Evolutionary conservation across 495 filamentous ascomycete species (phyloP).

Genomic region (Hypoxylon rickii): DNA sequence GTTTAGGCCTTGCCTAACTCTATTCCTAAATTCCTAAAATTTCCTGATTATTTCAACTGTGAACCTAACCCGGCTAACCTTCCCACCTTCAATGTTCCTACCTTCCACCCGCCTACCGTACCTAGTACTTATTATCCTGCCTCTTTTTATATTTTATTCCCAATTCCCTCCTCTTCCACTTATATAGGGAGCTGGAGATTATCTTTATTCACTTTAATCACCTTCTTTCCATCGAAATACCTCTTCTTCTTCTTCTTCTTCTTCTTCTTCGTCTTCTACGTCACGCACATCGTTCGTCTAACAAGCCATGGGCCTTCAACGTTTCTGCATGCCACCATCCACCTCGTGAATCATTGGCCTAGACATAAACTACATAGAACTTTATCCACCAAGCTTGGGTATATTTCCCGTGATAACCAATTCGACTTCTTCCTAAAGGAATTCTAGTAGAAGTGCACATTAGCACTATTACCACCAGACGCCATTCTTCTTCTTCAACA

Average conservation of each 20-base stretch:
- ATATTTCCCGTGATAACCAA: constrained; percentile 3
- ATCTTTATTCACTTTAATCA: too few relatives aligned
- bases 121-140: too few relatives aligned
- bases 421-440: neutral
- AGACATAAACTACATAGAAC: constrained; percentile 11
- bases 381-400: neutral
- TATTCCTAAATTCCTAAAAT: too few relatives aligned
- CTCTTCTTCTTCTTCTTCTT: neutral
- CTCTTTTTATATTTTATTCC: neutral
- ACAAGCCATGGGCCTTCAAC: constrained; percentile 15
- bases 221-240: neutral
- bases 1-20: too few relatives aligned
- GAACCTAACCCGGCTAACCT: too few relatives aligned
- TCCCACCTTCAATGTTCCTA: too few relatives aligned
- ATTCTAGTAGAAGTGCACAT: constrained; percentile 6
- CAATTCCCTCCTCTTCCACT: too few relatives aligned
- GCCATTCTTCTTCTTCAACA: constrained; percentile 6
- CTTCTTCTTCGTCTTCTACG: neutral
- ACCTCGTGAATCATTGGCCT: constrained; percentile 10
- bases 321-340: constrained; percentile 16
- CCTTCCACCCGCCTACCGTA: too few relatives aligned
- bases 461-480: constrained; percentile 4
- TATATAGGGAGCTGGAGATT: too few relatives aligned
- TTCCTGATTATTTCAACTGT: too few relatives aligned
- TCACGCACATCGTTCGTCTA: neutral